Base-by-base conservation (phyloP, 768 basidiomycete genomes). In the Russula vinacea region DNA sequence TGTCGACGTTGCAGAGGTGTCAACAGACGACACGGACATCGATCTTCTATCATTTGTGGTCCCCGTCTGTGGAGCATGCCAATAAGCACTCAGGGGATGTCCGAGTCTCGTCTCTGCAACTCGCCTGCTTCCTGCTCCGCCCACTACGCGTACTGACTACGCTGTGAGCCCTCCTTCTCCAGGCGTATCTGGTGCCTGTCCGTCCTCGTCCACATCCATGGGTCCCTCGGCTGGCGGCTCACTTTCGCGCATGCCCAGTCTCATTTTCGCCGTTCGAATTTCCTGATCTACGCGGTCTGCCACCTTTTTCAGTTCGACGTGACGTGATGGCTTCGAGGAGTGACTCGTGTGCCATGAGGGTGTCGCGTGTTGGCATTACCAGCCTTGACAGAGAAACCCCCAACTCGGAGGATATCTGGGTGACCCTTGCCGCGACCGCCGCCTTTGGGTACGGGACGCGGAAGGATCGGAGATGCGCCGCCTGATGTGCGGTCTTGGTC, bases 341-440 rank as follows among this genome's bases (percentile, higher is more conserved):
- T 16, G 79, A 78, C 66, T 97, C 94, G 22, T 94, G 78, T 68
- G 83, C 84, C 58, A 82, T 79, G 58, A 87, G 80, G 67, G 94
- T 97, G 29, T 87, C 86, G 44, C 86, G 81, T 2, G 97, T 98
- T 19, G 97, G 97, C 94, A 98, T 98, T 65, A 96, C 90, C 56
- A 99, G 81, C 13, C 89, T 85, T 17, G 81, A 82, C 60, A 85
- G 79, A 17, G 82, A 81, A 13, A 97, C 77, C 16, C 88, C 87
- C 13, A 95, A 80, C 75, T 98, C 94, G 8, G 80, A 73, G 17
- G 98, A 81, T 16, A 88, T 81, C 63, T 88, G 86, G 10, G 85
- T 80, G 69, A 98, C 84, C 71, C 94, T 92, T 17, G 86, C 84
- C 2, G 85, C 83, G 26, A 88, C 79, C 44, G 85, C 81, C 5